Conservation (phyloP, 2,329 filamentous ascomycete genomes). For the Monilinia polystroma region DNA sequence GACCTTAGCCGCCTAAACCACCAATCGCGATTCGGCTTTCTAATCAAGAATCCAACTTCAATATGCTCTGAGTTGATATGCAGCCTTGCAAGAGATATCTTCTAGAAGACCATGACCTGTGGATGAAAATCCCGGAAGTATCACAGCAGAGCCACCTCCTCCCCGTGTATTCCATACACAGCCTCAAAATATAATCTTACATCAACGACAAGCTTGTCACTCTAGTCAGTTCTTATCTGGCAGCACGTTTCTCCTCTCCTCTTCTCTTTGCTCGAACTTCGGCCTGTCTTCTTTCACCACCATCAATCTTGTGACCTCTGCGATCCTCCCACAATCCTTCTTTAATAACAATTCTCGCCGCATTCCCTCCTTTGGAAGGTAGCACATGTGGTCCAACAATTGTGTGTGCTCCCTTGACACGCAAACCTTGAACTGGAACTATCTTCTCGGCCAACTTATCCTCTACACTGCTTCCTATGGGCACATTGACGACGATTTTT, state of each 20-base stretch:
- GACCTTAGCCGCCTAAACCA: neutral
- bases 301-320: slow-evolving; percentile 88
- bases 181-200: slow-evolving; percentile 36
- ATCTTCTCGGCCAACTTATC: slow-evolving; percentile 42
- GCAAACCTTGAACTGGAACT: slow-evolving; percentile 61
- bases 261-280: slow-evolving; percentile 86
- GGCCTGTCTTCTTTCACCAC: slow-evolving; percentile 85
- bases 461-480: slow-evolving; percentile 45
- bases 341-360: slow-evolving; percentile 65
- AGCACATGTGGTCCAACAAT: slow-evolving; percentile 75
- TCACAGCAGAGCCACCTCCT: slow-evolving; percentile 21
- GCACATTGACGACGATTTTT: slow-evolving; percentile 59
- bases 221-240: slow-evolving; percentile 42
- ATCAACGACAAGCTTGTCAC: slow-evolving; percentile 27
- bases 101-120: neutral
- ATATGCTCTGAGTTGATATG: slow-evolving; percentile 10
- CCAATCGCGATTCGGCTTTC: neutral
- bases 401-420: slow-evolving; percentile 63
- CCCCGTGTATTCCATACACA: slow-evolving; percentile 25
- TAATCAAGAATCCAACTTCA: slow-evolving; percentile 8
- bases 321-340: slow-evolving; percentile 94
- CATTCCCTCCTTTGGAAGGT: slow-evolving; percentile 63
- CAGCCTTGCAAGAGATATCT: slow-evolving; percentile 8
- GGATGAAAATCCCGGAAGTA: slow-evolving; percentile 19
- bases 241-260: slow-evolving; percentile 60